Evolutionary conservation across 2,329 filamentous ascomycete genomes (phyloP).

Genomic region (Plenodomus lindquistii): DNA sequence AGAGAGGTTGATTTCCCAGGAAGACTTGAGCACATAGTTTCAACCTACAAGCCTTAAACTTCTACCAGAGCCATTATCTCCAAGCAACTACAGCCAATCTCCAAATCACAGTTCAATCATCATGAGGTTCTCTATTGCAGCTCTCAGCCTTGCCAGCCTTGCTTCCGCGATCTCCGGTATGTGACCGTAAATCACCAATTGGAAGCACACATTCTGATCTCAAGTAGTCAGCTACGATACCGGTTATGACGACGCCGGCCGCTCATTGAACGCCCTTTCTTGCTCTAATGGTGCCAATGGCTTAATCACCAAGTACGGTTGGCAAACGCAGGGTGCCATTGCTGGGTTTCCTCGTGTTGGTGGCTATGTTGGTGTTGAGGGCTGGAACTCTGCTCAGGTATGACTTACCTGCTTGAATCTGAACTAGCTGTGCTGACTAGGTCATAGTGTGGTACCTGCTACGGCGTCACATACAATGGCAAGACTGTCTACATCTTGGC

Average conservation of each 20-base stretch:
- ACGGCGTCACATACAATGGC: constrained; percentile 53
- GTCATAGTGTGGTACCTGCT: constrained; percentile 57
- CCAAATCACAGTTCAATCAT: constrained; percentile 15
- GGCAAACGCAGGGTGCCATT: constrained; percentile 53
- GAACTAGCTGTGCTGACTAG: constrained; percentile 8
- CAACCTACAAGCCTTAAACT: not conserved
- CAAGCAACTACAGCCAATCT: constrained; percentile 1
- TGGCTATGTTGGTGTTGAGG: constrained; percentile 52
- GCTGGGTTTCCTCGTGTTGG: constrained; percentile 55
- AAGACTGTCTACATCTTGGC: constrained; percentile 55
- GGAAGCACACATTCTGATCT: constrained; percentile 4
- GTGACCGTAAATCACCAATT: not conserved
- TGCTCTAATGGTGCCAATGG: constrained; percentile 73
- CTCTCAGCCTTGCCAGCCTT: constrained; percentile 33
- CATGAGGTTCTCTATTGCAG: constrained; percentile 40
- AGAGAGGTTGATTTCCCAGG: constrained; percentile 16
- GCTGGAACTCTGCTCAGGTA: constrained; percentile 49
- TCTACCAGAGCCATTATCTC: not conserved
- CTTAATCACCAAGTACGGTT: constrained; percentile 65
- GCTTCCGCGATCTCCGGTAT: constrained; percentile 40
- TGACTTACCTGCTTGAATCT: constrained; percentile 1
- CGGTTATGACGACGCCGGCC: constrained; percentile 66
- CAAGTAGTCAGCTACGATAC: constrained; percentile 68
- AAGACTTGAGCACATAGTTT: constrained; percentile 6
- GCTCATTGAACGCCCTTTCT: constrained; percentile 61